Percentiles rank a stretch among this genome's conserved stretches.
These are phyloP conservation scores for Trichodelitschia bisporula DNA, from an alignment of 495 filamentous ascomycete genomes.

Conservation along the genomic window DNA sequence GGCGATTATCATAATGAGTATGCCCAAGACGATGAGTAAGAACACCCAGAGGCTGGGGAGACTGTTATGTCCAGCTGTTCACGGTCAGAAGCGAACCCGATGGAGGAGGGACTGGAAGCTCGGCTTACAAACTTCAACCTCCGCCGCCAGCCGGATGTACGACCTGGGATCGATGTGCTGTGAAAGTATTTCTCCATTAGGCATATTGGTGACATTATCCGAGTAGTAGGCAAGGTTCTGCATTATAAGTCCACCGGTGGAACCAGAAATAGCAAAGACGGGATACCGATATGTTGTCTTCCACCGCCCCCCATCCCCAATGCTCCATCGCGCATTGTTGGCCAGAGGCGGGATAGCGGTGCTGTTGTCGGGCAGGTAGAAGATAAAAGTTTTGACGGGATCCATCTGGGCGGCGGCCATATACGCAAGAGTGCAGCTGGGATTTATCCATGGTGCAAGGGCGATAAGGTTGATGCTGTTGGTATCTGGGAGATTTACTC, in stretches of 20 bases:
- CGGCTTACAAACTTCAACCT: conserved; percentile 33
- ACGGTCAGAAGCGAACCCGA: conserved; percentile 1
- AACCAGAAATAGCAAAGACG: conserved; percentile 59
- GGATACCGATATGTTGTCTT: conserved; percentile 39
- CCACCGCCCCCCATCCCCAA: conserved; percentile 41
- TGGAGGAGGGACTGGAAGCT: neutral
- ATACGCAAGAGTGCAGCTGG: conserved; percentile 42
- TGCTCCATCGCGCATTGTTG: conserved; percentile 33
- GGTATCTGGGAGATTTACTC: conserved; percentile 31
- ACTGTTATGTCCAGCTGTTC: conserved; percentile 14
- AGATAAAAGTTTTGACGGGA: conserved; percentile 41
- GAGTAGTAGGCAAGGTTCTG: conserved; percentile 47
- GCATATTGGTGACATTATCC: conserved; percentile 35
- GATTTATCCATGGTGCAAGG: conserved; percentile 69
- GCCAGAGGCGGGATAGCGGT: conserved; percentile 32
- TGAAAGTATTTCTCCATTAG: conserved; percentile 28
- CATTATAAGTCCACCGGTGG: conserved; percentile 41
- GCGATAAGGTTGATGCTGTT: conserved; percentile 41
- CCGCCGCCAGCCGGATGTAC: conserved; percentile 32
- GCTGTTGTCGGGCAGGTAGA: conserved; percentile 40
- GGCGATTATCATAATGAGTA: conserved; percentile 39
- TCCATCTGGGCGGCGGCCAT: conserved; percentile 28
- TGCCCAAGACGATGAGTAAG: conserved; percentile 51
- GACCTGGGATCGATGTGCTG: conserved; percentile 15
- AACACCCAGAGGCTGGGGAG: conserved; percentile 64